phyloP scores from a whole-genome alignment of 1,139 yeast genomes.

The Yamadazyma blattariae region DNA sequence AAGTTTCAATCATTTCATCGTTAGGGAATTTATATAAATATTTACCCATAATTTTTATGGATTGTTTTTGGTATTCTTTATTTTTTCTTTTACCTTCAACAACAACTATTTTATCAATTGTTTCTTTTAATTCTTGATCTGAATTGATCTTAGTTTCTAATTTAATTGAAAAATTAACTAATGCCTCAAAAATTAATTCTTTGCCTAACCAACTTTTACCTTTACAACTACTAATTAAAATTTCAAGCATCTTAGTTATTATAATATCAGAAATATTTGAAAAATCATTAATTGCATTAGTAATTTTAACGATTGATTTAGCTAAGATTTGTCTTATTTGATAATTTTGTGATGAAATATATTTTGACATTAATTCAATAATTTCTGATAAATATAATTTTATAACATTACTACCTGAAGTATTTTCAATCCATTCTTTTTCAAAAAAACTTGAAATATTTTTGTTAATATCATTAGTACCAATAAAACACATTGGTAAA shows the following conservation, averaged over 20 bases:
- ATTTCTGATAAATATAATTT: slow-evolving; percentile 75
- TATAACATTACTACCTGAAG: slow-evolving; percentile 69
- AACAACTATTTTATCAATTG: slow-evolving; percentile 43
- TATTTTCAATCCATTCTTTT: slow-evolving; percentile 76
- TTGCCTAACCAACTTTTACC: slow-evolving; percentile 93
- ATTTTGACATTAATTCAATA: slow-evolving; percentile 42
- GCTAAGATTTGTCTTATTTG: slow-evolving; percentile 71
- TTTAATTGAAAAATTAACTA: slow-evolving; percentile 56
- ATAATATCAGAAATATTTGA: slow-evolving; percentile 25
- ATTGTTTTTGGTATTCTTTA: slow-evolving; percentile 56
- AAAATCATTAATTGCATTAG: slow-evolving; percentile 40
- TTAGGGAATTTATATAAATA: slow-evolving; percentile 46
- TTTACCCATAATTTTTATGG: slow-evolving; percentile 49
- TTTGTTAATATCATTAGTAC: slow-evolving; percentile 61
- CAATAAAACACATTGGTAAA: slow-evolving; percentile 78
- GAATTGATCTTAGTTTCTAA: slow-evolving; percentile 29
- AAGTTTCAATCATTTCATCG: slow-evolving; percentile 35
- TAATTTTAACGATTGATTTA: slow-evolving; percentile 60
- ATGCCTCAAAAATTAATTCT: slow-evolving; percentile 67
- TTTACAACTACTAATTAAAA: slow-evolving; percentile 59
- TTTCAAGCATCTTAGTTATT: slow-evolving; percentile 41
- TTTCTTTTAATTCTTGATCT: slow-evolving; percentile 22
- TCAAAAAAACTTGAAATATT: slow-evolving; percentile 51
- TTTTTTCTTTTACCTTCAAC: slow-evolving; percentile 70
- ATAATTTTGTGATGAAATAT: slow-evolving; percentile 61